A percentile compares a stretch with the other conserved stretches of the same genome.
Evolutionary conservation across 164 flowering plant genomes (phyloP).

Genomic region (Sextonia rubra): DNA sequence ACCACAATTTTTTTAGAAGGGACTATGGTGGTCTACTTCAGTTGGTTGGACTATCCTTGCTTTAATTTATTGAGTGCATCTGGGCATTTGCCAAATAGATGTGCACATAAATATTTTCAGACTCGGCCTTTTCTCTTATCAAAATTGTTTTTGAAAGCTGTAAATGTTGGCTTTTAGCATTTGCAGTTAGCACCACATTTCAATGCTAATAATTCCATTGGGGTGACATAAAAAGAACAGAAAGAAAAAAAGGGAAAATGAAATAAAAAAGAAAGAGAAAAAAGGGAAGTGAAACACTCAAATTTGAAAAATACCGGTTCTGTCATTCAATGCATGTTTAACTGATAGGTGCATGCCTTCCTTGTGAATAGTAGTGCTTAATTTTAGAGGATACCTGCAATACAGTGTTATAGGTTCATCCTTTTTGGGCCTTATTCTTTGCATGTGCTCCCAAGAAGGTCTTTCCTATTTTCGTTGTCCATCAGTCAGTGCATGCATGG

Average conservation of each 20-base stretch:
- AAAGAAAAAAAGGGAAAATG: too few species aligned
- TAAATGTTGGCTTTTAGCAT: background rate
- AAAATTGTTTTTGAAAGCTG: background rate
- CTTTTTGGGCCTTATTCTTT: background rate
- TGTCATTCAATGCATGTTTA: background rate
- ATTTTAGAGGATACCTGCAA: background rate
- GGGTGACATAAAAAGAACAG: too few species aligned
- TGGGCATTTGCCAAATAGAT: too few species aligned
- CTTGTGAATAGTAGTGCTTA: background rate
- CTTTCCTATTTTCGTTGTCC: background rate
- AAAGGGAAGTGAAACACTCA: background rate
- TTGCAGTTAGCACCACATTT: too few species aligned
- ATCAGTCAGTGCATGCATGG: background rate
- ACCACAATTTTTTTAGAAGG: background rate
- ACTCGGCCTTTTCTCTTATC: background rate
- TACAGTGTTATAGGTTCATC: background rate
- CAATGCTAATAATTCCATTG: too few species aligned
- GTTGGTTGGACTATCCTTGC: too few species aligned
- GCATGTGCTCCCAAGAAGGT: background rate
- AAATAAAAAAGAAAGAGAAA: too few species aligned
- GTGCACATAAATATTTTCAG: too few species aligned
- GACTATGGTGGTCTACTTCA: too few species aligned
- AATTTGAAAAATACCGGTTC: background rate
- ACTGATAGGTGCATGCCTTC: background rate
- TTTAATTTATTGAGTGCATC: too few species aligned